phyloP scores from a whole-genome alignment of 1,139 yeast species.

The Saccharomyces hybrid region DNA sequence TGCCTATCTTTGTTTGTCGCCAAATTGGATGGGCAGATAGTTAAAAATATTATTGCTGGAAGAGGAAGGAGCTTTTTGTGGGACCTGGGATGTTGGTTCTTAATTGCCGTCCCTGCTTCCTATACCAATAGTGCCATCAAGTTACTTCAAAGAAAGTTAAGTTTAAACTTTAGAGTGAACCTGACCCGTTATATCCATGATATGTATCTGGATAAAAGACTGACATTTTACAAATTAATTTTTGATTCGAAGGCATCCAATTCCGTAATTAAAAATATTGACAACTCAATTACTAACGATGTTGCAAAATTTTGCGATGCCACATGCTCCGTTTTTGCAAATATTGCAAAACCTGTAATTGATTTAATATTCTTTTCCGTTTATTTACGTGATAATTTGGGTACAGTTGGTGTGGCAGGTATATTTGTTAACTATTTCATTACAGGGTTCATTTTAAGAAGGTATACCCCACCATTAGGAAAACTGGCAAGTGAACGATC shows the following conservation, averaged over 20 bases:
- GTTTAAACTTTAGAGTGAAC: slow-evolving; percentile 79
- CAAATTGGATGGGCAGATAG: slow-evolving; percentile 85
- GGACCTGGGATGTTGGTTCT: slow-evolving; percentile 78
- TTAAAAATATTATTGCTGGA: slow-evolving; percentile 82
- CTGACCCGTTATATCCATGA: slow-evolving; percentile 85
- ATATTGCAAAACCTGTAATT: slow-evolving; percentile 84
- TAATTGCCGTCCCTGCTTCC: slow-evolving; percentile 88
- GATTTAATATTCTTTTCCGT: slow-evolving; percentile 83
- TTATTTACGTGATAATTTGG: slow-evolving; percentile 77
- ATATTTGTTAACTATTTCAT: slow-evolving; percentile 72
- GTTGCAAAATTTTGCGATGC: slow-evolving; percentile 76
- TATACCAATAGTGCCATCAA: slow-evolving; percentile 89
- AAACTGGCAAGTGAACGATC: slow-evolving; percentile 65
- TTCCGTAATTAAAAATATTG: slow-evolving; percentile 41
- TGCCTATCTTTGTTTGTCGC: slow-evolving; percentile 84
- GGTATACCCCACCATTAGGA: slow-evolving; percentile 79
- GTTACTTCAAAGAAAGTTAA: slow-evolving; percentile 65
- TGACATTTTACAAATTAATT: slow-evolving; percentile 72
- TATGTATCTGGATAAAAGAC: slow-evolving; percentile 69
- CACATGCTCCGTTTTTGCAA: slow-evolving; percentile 75
- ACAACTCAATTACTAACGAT: slow-evolving; percentile 79
- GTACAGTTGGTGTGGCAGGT: slow-evolving; percentile 76
- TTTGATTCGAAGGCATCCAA: slow-evolving; percentile 37
- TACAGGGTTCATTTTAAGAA: slow-evolving; percentile 69
- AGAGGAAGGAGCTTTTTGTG: slow-evolving; percentile 66